These are phyloP conservation scores for Coemansia sp. DNA, from an alignment of 192 early-diverging fungal species.

Conservation along the genomic window DNA sequence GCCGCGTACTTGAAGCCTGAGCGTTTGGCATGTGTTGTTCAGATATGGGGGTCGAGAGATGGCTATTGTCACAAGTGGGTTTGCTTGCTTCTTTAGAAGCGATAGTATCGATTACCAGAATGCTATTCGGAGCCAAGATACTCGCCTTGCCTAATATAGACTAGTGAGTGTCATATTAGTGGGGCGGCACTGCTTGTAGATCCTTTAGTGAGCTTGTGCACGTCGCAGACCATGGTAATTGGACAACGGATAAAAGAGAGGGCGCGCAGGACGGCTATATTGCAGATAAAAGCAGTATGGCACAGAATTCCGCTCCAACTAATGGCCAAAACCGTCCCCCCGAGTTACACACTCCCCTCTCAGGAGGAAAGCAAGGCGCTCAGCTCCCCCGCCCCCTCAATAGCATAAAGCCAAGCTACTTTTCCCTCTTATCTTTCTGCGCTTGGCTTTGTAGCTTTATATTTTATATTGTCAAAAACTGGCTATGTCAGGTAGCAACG, in stretches of 20 bases:
- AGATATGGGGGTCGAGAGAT: background rate
- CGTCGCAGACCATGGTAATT: background rate
- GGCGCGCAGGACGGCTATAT: background rate
- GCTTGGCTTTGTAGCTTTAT: background rate
- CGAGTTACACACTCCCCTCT: background rate
- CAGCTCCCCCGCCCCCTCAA: background rate
- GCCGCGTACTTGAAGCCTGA: too few relatives aligned
- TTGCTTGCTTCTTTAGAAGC: background rate
- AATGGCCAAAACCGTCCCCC: background rate
- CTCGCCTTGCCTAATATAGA: background rate
- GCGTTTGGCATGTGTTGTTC: background rate
- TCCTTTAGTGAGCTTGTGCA: background rate
- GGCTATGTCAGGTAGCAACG: constrained; percentile 2
- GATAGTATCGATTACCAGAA: background rate
- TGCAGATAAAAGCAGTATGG: background rate
- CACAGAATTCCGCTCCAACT: background rate
- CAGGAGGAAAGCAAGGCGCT: background rate
- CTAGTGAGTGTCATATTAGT: background rate
- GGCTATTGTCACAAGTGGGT: background rate
- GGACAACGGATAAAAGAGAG: background rate
- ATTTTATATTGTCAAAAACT: background rate
- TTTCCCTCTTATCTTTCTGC: background rate
- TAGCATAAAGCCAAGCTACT: background rate
- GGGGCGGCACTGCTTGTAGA: background rate
- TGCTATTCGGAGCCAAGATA: background rate